Evolutionary conservation across 257 asterid genomes (phyloP), one percentile per base, ranked within the genome.

Genomic region (Prunella vulgaris): DNA sequence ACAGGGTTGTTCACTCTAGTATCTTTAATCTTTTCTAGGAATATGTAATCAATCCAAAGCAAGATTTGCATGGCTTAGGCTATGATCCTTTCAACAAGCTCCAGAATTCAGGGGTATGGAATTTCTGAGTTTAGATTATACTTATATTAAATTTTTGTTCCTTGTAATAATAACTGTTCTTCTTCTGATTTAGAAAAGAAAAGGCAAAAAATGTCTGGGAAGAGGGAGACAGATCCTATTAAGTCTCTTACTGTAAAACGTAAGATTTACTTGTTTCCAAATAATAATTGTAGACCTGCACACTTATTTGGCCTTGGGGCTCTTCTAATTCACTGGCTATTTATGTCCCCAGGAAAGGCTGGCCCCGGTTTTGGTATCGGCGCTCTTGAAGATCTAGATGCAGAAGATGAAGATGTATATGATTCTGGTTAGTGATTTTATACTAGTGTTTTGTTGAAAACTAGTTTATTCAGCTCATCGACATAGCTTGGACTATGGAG

Each of bases 361-460:
- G 96, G 88, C 74, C 96, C 98, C 69, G 98, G 98, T 81, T 93
- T 93, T 79, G 96, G 98, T 53, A 84, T 90, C 48, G 99, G 99
- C 46, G 99, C 96, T 66, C 97, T 93, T 57, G 99, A 93, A 84
- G 97, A 93, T 49, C 80, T 90, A 64, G 99, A 88, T 80, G 90
- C 78, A 64, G 99, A 93, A 83, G 99, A 93, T 82, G 97, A 85
- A 81, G 99, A 93, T 75, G 89, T 90, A 38, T 93, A 90, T 78
- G 86, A 84, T 76, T 71, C 94, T 61, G 96, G 99, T 89, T 73
- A 68, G 80, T 73, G 57, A 63, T 52, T 66, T 28, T 75, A 57
- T 20, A 48, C 37, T 49, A 60, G 61, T 44, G n/a, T 76, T 21
- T 33, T 69, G 37, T 58, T 71, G 18, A 53, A 54, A 20, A 73